A percentile compares a stretch with the other conserved stretches of the same genome.
Evolutionary conservation across 2,329 filamentous ascomycete species (phyloP).

Genomic region (Sordariomycetes sp.): DNA sequence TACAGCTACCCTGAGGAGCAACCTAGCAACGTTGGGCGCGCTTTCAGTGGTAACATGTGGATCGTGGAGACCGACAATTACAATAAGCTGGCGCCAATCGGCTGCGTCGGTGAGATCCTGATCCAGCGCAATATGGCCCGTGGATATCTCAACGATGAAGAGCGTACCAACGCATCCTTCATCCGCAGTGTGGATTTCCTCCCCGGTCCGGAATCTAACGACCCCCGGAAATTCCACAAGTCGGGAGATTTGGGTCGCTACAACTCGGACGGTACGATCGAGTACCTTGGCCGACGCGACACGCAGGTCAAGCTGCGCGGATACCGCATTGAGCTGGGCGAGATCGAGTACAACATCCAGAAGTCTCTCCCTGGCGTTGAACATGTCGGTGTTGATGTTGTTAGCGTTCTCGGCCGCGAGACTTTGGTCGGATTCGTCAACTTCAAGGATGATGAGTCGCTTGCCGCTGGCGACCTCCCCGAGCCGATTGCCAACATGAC

Average conservation of each 20-base stretch:
- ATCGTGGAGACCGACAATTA: slow-evolving; percentile 10
- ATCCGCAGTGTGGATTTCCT: slow-evolving; percentile 11
- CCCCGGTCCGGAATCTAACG: slow-evolving; percentile 6
- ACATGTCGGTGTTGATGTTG: slow-evolving; percentile 3
- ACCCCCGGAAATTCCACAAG: slow-evolving; percentile 9
- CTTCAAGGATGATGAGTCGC: background rate
- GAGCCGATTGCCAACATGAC: slow-evolving; percentile 2
- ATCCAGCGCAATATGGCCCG: slow-evolving; percentile 28
- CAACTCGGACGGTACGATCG: slow-evolving; percentile 3
- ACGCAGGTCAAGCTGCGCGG: slow-evolving; percentile 52
- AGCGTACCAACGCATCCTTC: slow-evolving; percentile 17
- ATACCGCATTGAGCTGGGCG: slow-evolving; percentile 41
- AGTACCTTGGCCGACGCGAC: slow-evolving; percentile 17
- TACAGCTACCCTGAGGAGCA: background rate
- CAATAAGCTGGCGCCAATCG: slow-evolving; percentile 9
- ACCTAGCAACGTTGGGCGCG: slow-evolving; percentile 3
- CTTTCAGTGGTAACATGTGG: slow-evolving; percentile 7
- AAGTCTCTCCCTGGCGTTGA: background rate
- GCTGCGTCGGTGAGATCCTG: slow-evolving; percentile 11
- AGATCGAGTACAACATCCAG: slow-evolving; percentile 10
- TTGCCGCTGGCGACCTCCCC: background rate
- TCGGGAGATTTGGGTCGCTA: slow-evolving; percentile 6
- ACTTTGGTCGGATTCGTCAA: background rate
- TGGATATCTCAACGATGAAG: slow-evolving; percentile 34
- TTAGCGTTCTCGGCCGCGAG: background rate